A percentile compares a stretch with the other conserved stretches of the same genome.
phyloP scores from a whole-genome alignment of 805 yeast species.

The Alloascoidea hylecoeti region DNA sequence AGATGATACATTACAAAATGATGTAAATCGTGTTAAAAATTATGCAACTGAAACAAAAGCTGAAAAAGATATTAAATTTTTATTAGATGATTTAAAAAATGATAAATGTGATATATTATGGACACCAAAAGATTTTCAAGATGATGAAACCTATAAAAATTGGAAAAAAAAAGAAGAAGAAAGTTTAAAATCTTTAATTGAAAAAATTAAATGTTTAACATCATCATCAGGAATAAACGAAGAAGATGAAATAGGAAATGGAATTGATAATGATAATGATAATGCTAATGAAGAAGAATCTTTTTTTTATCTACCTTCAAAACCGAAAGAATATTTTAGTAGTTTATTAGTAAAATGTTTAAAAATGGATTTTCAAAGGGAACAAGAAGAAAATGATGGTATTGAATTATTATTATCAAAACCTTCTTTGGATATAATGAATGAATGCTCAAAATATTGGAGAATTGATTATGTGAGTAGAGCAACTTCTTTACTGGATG shows the following conservation, averaged over 20 bases:
- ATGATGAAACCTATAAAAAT: slow-evolving; percentile 16
- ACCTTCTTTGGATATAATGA: slow-evolving; percentile 26
- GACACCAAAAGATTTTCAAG: slow-evolving; percentile 21
- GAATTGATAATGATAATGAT: too few species aligned
- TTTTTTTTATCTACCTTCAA: slow-evolving; percentile 23
- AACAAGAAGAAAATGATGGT: slow-evolving; percentile 7
- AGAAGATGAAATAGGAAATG: neutral
- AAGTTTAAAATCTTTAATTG: neutral
- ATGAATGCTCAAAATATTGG: slow-evolving; percentile 40
- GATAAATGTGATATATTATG: slow-evolving; percentile 18
- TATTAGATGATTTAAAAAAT: slow-evolving; percentile 11
- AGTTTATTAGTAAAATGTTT: slow-evolving; percentile 28
- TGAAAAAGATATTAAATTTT: slow-evolving; percentile 17
- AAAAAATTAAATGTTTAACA: neutral
- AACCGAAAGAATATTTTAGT: slow-evolving; percentile 24
- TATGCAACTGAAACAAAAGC: slow-evolving; percentile 20
- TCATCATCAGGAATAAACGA: slow-evolving; percentile 1
- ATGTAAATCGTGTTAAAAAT: slow-evolving; percentile 27
- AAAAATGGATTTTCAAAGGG: slow-evolving; percentile 18
- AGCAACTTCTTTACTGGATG: slow-evolving; percentile 34
- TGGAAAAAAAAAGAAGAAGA: slow-evolving; percentile 28
- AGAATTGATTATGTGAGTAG: slow-evolving; percentile 34
- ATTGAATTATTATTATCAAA: slow-evolving; percentile 22
- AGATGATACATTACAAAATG: slow-evolving; percentile 35
- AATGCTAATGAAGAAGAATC: slow-evolving; percentile 2